These are phyloP conservation scores for Cymbomonas tetramitiformis DNA, from an alignment of 139 green algal genomes.

Conservation along the genomic window DNA sequence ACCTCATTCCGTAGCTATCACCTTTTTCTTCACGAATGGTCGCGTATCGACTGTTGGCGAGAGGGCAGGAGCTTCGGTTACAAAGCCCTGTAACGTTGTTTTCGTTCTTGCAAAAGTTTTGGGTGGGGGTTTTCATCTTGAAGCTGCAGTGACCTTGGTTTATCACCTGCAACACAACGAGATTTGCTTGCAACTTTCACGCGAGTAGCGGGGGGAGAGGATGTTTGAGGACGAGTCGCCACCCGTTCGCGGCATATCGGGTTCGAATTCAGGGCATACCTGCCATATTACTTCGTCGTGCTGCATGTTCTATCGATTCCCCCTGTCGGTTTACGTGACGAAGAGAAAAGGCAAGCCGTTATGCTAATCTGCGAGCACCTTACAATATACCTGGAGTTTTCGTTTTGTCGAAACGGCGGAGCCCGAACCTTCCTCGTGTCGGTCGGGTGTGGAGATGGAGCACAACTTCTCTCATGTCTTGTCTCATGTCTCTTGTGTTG, in stretches of 20 bases:
- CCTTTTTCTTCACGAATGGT: conserved; percentile 26
- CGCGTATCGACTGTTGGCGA: conserved; percentile 86
- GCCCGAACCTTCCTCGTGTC: too few species aligned
- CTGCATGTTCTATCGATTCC: conserved; percentile 60
- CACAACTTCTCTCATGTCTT: too few species aligned
- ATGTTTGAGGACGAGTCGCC: too few species aligned
- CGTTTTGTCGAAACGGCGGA: too few species aligned
- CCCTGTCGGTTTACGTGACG: too few species aligned
- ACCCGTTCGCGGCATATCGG: neutral
- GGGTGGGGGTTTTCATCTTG: conserved; percentile 69
- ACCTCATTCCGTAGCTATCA: neutral
- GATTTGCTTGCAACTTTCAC: neutral
- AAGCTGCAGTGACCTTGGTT: conserved; percentile 89
- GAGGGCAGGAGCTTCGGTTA: conserved; percentile 65
- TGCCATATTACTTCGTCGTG: conserved; percentile 76
- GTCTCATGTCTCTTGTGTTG: too few species aligned
- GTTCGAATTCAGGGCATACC: conserved; percentile 26
- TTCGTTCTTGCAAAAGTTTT: conserved; percentile 93
- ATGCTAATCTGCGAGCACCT: too few species aligned
- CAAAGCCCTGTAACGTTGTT: conserved; percentile 87
- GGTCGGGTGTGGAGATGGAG: too few species aligned
- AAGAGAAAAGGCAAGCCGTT: too few species aligned
- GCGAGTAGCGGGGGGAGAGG: too few species aligned
- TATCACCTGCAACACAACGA: conserved; percentile 72
- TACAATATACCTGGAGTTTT: too few species aligned